Conservation (phyloP, 2,329 filamentous ascomycete genomes). For the Epichloe aotearoae region DNA sequence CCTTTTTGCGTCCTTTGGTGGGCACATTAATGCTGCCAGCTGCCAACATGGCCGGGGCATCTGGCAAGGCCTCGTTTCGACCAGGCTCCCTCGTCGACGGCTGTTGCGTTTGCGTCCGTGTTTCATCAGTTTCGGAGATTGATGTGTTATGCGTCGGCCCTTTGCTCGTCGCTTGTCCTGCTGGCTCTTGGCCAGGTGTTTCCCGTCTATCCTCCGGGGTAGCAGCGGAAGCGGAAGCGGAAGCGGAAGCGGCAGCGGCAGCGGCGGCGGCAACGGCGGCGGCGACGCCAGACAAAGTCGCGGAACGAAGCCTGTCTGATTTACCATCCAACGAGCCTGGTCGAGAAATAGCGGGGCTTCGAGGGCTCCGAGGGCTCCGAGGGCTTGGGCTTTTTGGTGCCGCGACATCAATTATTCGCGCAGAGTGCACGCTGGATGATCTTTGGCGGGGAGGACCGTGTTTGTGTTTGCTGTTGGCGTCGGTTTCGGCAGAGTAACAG, state of each 20-base stretch:
- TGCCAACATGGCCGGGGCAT: neutral
- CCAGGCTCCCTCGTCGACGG: neutral
- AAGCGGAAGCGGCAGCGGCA: conserved; percentile 18
- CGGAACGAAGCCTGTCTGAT: conserved; percentile 27
- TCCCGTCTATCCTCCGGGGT: conserved; percentile 18
- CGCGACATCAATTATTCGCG: conserved; percentile 44
- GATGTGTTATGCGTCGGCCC: neutral
- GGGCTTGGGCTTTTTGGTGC: conserved; percentile 38
- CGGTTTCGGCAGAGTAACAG: conserved; percentile 35
- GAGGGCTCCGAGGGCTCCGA: conserved; percentile 34
- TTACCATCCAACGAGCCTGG: conserved; percentile 31
- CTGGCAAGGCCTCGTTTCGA: neutral
- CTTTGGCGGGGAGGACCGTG: conserved; percentile 17
- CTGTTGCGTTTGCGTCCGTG: neutral
- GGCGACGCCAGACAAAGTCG: conserved; percentile 26
- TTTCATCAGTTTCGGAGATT: neutral
- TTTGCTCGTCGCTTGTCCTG: neutral
- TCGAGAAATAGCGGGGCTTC: conserved; percentile 38
- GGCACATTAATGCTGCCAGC: neutral
- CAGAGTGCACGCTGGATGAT: conserved; percentile 39
- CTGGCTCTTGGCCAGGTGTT: neutral
- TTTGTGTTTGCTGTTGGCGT: conserved; percentile 28
- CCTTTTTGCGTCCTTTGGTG: neutral
- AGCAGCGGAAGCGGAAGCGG: conserved; percentile 18
- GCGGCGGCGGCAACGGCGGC: conserved; percentile 20